phyloP scores from a whole-genome alignment of 306 rosid species.

The Vigna radiata region DNA sequence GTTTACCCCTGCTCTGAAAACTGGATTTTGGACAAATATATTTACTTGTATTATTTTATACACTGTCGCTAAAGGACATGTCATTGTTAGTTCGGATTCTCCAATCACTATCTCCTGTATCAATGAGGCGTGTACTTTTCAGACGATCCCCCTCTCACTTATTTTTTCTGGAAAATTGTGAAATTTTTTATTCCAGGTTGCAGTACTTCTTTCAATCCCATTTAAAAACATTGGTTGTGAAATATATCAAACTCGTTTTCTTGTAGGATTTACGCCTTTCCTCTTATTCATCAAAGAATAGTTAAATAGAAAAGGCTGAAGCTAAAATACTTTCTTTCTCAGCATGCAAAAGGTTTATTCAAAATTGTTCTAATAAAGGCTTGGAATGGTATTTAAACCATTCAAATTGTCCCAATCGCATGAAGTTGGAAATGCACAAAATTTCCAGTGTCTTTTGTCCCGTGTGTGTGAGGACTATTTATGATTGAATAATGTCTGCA shows the following conservation, averaged over 20 bases:
- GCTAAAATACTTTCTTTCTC: no score
- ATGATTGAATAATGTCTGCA: constrained; percentile 5
- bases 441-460: background rate
- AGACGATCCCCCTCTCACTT: background rate
- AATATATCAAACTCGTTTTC: constrained; percentile 27
- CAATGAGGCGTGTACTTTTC: background rate
- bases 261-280: background rate
- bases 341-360: no score
- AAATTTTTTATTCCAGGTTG: constrained; percentile 17
- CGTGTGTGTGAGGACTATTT: background rate
- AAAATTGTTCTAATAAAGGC: no score
- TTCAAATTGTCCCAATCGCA: background rate
- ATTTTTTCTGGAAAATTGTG: constrained; percentile 23
- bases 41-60: constrained; percentile 5
- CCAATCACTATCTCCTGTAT: constrained; percentile 9
- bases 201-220: constrained; percentile 16
- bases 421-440: background rate
- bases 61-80: background rate
- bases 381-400: no score
- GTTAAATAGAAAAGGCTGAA: background rate
- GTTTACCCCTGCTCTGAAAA: background rate
- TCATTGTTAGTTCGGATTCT: constrained; percentile 26
- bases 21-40: background rate
- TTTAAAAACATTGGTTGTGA: constrained; percentile 18
- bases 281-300: constrained; percentile 22